Evolutionary conservation across 495 filamentous ascomycete species (phyloP).

Genomic region (Articulospora tetracladia): DNA sequence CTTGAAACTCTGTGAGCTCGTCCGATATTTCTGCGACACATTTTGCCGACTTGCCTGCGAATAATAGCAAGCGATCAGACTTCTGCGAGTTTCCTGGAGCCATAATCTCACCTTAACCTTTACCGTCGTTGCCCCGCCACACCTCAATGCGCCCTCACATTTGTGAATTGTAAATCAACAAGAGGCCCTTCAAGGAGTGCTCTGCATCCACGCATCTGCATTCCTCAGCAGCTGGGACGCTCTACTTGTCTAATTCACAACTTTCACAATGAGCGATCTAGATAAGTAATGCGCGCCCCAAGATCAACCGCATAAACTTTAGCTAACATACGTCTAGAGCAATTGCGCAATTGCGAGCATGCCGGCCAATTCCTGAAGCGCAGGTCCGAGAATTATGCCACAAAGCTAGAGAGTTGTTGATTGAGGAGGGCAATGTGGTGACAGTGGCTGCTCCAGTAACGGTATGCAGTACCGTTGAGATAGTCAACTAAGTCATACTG

Average conservation of each 20-base stretch:
- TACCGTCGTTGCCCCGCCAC: not conserved
- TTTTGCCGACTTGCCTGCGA: not conserved
- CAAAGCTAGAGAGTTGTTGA: slow-evolving; percentile 93
- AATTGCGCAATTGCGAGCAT: slow-evolving; percentile 89
- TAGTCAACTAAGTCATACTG: not conserved
- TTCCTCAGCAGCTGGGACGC: not conserved
- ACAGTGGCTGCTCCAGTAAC: slow-evolving; percentile 95
- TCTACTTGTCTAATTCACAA: not conserved
- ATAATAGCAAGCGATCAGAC: not conserved
- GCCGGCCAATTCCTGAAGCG: slow-evolving; percentile 91
- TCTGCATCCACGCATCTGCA: too few relatives aligned
- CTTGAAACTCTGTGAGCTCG: not conserved
- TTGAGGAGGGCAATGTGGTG: slow-evolving; percentile 98
- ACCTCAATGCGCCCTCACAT: slow-evolving; percentile 16
- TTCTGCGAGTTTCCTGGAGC: not conserved
- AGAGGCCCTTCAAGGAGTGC: not conserved
- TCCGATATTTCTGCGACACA: not conserved
- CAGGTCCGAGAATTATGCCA: slow-evolving; percentile 96
- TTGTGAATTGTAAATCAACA: not conserved
- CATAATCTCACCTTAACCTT: not conserved
- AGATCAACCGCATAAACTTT: not conserved
- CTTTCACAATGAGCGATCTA: slow-evolving; percentile 69
- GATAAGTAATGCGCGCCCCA: slow-evolving; percentile 55
- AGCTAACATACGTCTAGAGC: slow-evolving; percentile 50
- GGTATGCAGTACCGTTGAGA: slow-evolving; percentile 34